phyloP scores from a whole-genome alignment of 305 asterid species.

The Caryopteris hybrid region DNA sequence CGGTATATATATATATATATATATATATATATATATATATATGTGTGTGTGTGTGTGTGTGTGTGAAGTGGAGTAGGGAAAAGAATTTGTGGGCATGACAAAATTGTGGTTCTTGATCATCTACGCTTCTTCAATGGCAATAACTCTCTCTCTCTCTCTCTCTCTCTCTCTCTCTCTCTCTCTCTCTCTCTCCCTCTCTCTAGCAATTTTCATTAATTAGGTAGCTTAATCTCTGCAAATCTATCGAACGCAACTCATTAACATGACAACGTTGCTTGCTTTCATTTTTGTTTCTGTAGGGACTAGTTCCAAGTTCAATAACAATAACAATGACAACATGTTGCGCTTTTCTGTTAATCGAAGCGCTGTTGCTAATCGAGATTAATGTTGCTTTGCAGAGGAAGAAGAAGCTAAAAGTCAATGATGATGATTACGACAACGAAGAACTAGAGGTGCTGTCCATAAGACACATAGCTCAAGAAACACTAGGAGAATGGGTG shows the following conservation, averaged over 20 bases:
- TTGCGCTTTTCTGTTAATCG: constrained; percentile 72
- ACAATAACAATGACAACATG: constrained; percentile 57
- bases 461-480: constrained; percentile 80
- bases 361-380: constrained; percentile 72
- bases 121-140: background rate
- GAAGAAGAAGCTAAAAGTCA: constrained; percentile 32
- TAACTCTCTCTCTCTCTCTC: too few species aligned
- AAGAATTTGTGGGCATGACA: background rate
- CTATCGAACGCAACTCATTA: background rate
- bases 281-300: constrained; percentile 38
- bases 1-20: too few species aligned
- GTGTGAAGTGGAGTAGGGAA: background rate
- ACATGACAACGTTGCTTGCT: background rate
- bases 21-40: too few species aligned
- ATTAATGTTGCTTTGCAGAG: constrained; percentile 54
- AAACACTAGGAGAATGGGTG: constrained; percentile 84
- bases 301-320: constrained; percentile 69
- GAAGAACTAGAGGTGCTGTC: constrained; percentile 65
- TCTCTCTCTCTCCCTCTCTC: too few species aligned
- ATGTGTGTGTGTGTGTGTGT: too few species aligned
- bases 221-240: background rate
- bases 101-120: background rate
- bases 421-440: constrained; percentile 24
- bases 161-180: too few species aligned
- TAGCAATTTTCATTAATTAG: background rate